Evolutionary conservation across 306 rosid genomes (phyloP).

Genomic region (Neltuma alba): DNA sequence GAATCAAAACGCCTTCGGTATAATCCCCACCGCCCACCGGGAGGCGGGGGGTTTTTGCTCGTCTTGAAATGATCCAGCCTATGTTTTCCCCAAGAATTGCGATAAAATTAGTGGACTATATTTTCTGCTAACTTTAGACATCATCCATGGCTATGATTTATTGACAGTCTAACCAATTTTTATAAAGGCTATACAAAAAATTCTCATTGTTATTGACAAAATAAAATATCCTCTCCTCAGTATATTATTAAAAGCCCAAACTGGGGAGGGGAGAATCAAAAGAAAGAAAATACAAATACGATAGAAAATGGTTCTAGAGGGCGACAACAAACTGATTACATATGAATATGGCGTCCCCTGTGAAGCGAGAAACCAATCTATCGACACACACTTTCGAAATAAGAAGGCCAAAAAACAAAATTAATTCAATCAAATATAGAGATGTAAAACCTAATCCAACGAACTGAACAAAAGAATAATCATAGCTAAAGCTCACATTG

Average conservation of each 20-base stretch:
- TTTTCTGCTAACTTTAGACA: background rate
- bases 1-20: too few relatives aligned
- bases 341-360: slow-evolving; percentile 22
- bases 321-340: slow-evolving; percentile 23
- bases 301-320: background rate
- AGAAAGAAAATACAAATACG: background rate
- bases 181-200: background rate
- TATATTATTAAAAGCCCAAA: background rate
- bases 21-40: too few relatives aligned
- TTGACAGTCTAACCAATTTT: background rate
- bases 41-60: too few relatives aligned
- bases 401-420: slow-evolving; percentile 25
- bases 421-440: slow-evolving; percentile 33
- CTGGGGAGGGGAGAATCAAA: background rate
- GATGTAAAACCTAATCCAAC: slow-evolving; percentile 16
- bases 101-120: too few relatives aligned
- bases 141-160: too few relatives aligned
- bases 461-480: slow-evolving; percentile 29
- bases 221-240: background rate
- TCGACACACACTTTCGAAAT: slow-evolving; percentile 31
- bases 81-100: too few relatives aligned
- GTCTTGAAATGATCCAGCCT: too few relatives aligned
- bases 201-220: background rate
- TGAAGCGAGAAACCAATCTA: slow-evolving; percentile 29
- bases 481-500: slow-evolving; percentile 38